Conservation (phyloP, 176 grass and related monocot genomes). For the Aegilops longissima region DNA sequence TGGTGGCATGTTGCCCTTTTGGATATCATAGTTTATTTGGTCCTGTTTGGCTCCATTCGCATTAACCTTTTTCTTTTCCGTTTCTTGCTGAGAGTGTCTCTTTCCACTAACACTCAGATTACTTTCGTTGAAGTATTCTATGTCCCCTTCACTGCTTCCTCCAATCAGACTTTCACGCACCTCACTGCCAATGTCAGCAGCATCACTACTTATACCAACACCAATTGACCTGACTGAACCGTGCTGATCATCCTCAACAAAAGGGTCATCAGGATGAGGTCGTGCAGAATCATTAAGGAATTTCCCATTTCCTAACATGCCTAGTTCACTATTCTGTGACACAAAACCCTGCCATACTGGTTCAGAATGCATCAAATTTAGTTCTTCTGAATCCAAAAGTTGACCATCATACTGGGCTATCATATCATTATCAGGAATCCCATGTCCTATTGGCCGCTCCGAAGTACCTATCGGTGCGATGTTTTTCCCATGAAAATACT, state of each 20-base stretch:
- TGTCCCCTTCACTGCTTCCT: slow-evolving; percentile 97
- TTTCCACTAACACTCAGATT: slow-evolving; percentile 63
- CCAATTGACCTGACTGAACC: slow-evolving; percentile 96
- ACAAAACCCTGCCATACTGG: slow-evolving; percentile 97
- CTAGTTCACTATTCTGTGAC: slow-evolving; percentile 80
- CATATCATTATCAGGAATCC: slow-evolving; percentile 67
- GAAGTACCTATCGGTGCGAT: slow-evolving; percentile 51
- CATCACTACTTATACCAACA: slow-evolving; percentile 91
- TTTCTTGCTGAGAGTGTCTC: slow-evolving; percentile 54
- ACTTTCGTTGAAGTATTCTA: slow-evolving; percentile 66
- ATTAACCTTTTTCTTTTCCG: slow-evolving; percentile 48
- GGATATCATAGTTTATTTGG: slow-evolving; percentile 37
- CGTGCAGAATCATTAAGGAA: slow-evolving; percentile 51
- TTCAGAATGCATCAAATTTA: slow-evolving; percentile 96
- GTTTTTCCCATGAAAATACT: slow-evolving; percentile 68
- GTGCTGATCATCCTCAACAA: slow-evolving; percentile 97
- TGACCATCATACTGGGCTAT: slow-evolving; percentile 88
- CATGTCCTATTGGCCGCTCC: slow-evolving; percentile 38
- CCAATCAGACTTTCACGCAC: slow-evolving; percentile 93
- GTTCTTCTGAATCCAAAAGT: slow-evolving; percentile 86
- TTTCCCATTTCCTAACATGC: slow-evolving; percentile 80
- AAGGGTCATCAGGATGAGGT: slow-evolving; percentile 68
- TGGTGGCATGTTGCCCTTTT: slow-evolving; percentile 45
- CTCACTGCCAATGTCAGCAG: slow-evolving; percentile 97
- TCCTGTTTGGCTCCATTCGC: slow-evolving; percentile 49